Evolutionary conservation across 2,329 filamentous ascomycete genomes (phyloP), one percentile per base, ranked within the genome.

Genomic region (Ophiostoma sp.): DNA sequence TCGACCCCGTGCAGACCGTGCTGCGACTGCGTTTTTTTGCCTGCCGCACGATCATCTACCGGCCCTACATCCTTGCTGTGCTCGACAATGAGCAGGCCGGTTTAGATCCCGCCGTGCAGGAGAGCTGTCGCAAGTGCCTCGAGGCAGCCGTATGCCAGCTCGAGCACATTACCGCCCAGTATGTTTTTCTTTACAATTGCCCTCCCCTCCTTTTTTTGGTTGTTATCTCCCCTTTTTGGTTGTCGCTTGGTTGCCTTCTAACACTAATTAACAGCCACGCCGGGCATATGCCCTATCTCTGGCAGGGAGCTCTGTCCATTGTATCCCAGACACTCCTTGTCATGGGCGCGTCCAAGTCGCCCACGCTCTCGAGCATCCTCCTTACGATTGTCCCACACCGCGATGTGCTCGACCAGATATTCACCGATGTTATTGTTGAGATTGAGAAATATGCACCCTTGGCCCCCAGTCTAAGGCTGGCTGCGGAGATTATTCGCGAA

Each of bases 281-380:
- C 72, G 91, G 92, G 68, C 91, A 94, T 77, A 89, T 95, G 81
- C 91, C 91, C 15, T 95, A 94, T 79, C 85, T 94, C 27, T 95
- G 91, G 89, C 92, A 94, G 81, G 91, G 91, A 23, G 90, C 91
- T 10, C 83, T 95, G 52, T 93, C 90, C 31, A 92, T 95, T 76
- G 90, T 94, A 31, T 93, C 90, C 6, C 92, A 95, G 78, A 90
- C 90, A 1, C 82, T 95, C 20, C 83, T 95, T 62, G 87, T 95
- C 44, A 94, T 95, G 91, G 92, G 91, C 7, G 90, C 91, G 20
- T 93, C 90, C 20, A 91, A 94, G 87, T 93, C 89, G 10, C 88
- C 89, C 1, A 89, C 89, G 5, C 85, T 94, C 3, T 87, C 86
- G 33, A 84, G 82, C 67, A 87, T 94, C 57, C 82, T 94, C 77